Conservation (phyloP, 306 rosid genomes). For the Pterocarpus santalinus region DNA sequence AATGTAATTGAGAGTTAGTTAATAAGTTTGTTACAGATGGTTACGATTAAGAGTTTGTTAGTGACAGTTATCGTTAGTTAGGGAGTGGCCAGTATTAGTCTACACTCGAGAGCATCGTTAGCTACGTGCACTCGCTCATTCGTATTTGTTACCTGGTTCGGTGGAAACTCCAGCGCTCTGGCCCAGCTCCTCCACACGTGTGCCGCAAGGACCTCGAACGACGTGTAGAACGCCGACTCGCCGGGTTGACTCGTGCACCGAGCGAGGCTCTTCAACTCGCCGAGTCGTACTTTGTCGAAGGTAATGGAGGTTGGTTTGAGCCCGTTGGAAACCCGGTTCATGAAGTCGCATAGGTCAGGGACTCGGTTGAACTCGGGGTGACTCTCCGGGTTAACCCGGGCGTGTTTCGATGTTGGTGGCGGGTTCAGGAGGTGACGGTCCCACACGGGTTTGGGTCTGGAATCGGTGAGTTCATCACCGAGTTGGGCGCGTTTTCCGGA, state of each 20-base stretch:
- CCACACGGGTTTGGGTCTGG: constrained; percentile 60
- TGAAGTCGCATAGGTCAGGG: constrained; percentile 72
- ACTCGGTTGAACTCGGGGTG: constrained; percentile 70
- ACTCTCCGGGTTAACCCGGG: not conserved
- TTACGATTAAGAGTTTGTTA: not conserved
- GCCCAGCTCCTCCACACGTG: constrained; percentile 98
- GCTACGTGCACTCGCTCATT: not conserved
- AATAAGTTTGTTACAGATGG: not conserved
- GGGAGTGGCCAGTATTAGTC: not conserved
- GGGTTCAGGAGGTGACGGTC: constrained; percentile 73
- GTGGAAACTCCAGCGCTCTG: constrained; percentile 68
- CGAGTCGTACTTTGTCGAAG: constrained; percentile 51
- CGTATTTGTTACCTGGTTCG: constrained; percentile 52
- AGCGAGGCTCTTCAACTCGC: constrained; percentile 57
- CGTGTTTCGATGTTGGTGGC: not conserved
- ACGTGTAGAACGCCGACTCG: constrained; percentile 52
- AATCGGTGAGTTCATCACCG: constrained; percentile 15
- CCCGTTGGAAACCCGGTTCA: constrained; percentile 60
- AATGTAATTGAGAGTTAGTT: not conserved
- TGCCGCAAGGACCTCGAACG: constrained; percentile 81
- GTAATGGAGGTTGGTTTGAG: constrained; percentile 66
- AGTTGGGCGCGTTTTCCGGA: constrained; percentile 40
- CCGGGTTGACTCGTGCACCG: constrained; percentile 44
- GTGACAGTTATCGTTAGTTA: not conserved
- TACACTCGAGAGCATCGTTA: not conserved